Conservation (phyloP, 2,329 filamentous ascomycete genomes). For the Zasmidium cellare region DNA sequence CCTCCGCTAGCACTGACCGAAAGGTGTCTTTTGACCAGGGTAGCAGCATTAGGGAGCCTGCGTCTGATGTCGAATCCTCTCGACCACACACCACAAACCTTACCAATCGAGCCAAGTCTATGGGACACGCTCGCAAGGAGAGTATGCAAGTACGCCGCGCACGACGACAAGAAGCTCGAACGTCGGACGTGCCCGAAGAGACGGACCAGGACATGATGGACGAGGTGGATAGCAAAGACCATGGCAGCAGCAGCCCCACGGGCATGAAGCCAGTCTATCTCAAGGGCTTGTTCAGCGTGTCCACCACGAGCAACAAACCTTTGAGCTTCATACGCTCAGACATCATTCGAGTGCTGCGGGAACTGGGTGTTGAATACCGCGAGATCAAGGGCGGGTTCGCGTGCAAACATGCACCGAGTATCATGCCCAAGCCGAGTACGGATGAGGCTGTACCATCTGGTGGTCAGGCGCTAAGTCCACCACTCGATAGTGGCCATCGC, state of each 20-base stretch:
- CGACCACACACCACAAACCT: slow-evolving; percentile 51
- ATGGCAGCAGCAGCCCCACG: slow-evolving; percentile 61
- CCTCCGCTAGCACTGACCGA: slow-evolving; percentile 26
- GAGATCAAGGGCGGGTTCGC: slow-evolving; percentile 94
- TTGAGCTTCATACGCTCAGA: slow-evolving; percentile 82
- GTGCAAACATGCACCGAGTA: slow-evolving; percentile 85
- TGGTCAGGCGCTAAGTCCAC: slow-evolving; percentile 54
- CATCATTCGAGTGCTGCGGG: slow-evolving; percentile 83
- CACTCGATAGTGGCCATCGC: slow-evolving; percentile 57
- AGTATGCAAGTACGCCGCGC: slow-evolving; percentile 86
- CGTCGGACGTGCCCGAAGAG: slow-evolving; percentile 84
- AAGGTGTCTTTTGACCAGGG: slow-evolving; percentile 40
- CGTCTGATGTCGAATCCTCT: slow-evolving; percentile 51
- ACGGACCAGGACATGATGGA: slow-evolving; percentile 75
- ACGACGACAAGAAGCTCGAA: slow-evolving; percentile 53
- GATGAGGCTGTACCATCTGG: slow-evolving; percentile 50
- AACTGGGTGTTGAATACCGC: slow-evolving; percentile 84
- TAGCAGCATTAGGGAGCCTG: slow-evolving; percentile 36
- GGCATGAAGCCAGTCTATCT: slow-evolving; percentile 91
- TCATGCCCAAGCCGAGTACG: slow-evolving; percentile 68
- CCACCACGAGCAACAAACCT: slow-evolving; percentile 90
- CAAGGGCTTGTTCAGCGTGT: slow-evolving; percentile 95
- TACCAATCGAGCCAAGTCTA: slow-evolving; percentile 76
- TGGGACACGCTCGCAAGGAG: slow-evolving; percentile 85
- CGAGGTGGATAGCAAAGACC: slow-evolving; percentile 52